Evolutionary conservation across 371 early-diverging fungal species (phyloP).

Genomic region (Saksenaea oblongispora): DNA sequence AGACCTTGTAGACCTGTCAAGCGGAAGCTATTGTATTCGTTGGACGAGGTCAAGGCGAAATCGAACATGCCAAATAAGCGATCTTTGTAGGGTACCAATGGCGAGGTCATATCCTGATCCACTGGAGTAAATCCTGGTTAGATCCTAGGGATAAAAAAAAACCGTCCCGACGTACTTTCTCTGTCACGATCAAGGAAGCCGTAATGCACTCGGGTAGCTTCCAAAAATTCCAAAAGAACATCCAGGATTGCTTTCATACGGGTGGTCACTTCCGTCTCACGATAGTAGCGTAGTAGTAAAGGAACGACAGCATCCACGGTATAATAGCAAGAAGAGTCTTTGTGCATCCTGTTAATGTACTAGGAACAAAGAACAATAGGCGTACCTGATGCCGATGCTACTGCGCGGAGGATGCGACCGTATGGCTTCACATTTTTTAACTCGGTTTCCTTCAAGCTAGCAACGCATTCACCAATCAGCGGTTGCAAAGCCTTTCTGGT

Average conservation of each 20-base stretch:
- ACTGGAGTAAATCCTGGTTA: constrained; percentile 6
- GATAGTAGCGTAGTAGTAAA: constrained; percentile 55
- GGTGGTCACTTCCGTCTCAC: constrained; percentile 55
- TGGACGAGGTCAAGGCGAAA: constrained; percentile 52
- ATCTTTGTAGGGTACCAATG: constrained; percentile 67
- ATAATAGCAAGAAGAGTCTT: constrained; percentile 65
- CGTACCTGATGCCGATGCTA: constrained; percentile 66
- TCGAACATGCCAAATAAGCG: constrained; percentile 68
- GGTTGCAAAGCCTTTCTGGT: constrained; percentile 64
- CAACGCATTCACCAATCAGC: constrained; percentile 66
- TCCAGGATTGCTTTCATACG: constrained; percentile 66
- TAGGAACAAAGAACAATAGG: not conserved
- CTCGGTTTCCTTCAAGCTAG: constrained; percentile 71
- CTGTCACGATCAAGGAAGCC: constrained; percentile 49
- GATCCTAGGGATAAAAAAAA: not conserved
- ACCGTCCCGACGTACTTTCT: constrained; percentile 25
- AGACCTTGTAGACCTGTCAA: constrained; percentile 70
- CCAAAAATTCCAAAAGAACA: constrained; percentile 66
- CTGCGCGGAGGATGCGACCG: constrained; percentile 67
- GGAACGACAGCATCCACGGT: constrained; percentile 58
- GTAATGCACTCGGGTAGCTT: constrained; percentile 62
- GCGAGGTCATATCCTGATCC: constrained; percentile 53
- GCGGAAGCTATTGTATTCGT: constrained; percentile 74
- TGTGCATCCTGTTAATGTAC: not conserved
- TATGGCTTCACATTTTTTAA: constrained; percentile 71